Base-by-base conservation (phyloP, 2,329 filamentous ascomycete genomes). In the Paecilomyces sp. region DNA sequence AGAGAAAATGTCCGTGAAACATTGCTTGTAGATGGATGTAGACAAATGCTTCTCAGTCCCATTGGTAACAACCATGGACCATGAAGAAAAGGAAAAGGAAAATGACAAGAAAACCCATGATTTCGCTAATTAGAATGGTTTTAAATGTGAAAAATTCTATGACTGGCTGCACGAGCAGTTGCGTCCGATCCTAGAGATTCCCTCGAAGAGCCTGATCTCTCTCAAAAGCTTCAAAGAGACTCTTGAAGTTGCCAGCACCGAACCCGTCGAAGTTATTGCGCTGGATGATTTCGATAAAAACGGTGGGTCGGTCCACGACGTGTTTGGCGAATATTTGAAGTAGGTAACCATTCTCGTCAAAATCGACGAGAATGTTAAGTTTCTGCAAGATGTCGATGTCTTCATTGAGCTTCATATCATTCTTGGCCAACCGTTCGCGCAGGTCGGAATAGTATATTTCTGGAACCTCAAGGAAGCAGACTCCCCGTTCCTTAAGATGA, bases 211-310 rank as follows among this genome's bases (percentile, higher is more conserved):
- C 90, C 80, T 96, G 92, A 76, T 96, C 92, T 58, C 91, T 80
- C 82, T 96, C 92, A 74, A 96, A 94, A 0, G 92, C 91, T 80
- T 96, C 91, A 70, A 96, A 96, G 68, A 96, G 70, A 66, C 87
- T 90, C 85, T 92, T 96, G 77, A 96, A 96, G 75, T 96, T 96
- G 1, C 92, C 92, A 0, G 91, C 92, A 3, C 92, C 92, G 68
- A 96, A 96, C 0, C 91, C 92, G 60, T 90, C 87, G 74, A 96
- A 96, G 59, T 89, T 85, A 66, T 93, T 88, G 57, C 91, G 81
- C 81, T 96, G 91, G 67, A 96, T 96, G 67, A 96, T 92, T 82
- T 96, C 91, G 62, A 96, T 84, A 71, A 96, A 96, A 34, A 96
- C 91, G 4, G 91, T 96, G 30, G 92, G 92, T n/a, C 92, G 85